Base-by-base conservation (phyloP, 129 eudicot species). In the Flaveria sonorensis region DNA sequence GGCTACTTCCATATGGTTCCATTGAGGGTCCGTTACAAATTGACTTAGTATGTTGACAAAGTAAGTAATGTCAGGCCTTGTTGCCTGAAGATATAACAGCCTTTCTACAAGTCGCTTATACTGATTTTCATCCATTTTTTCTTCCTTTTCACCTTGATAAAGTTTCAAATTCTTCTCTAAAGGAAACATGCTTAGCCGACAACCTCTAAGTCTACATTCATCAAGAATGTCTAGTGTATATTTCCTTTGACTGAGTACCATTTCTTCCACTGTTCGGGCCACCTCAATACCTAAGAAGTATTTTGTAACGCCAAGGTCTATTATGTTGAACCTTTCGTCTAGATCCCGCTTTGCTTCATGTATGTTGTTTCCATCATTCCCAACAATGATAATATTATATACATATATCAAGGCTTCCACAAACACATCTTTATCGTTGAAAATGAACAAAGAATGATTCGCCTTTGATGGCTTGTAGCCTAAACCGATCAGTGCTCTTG, bases 361-460 rank as follows among this genome's bases (percentile, higher is more conserved):
- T 24, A 24, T 24, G 1, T 24, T 24, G 1, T 24, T 24, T 24
- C 26, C 1, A 24, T 2, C 26, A 24, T 1, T 24, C 26, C 26
- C 1, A 2, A 24, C 1, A 24, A 24, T 24, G 26, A n/a, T 24
- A 24, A 24, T 2, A 24, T 24, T 2, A 2, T 24, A 1, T 24
- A 24, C 26, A 24, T 0, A 24, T 24, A 24, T 24, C 26, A 24
- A 24, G 26, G 26, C 26, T 24, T 24, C 26, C 26, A 24, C 1
- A 24, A 1, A 24, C 26, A 24, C 1, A 24, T 24, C 26, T 24
- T 24, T 24, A 7, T 66, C 15, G 1, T 11, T 36, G 40, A 32
- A 66, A 66, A 66, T 23, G 18, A 39, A 66, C 51, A 66, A 19
- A 6, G 71, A 66, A 16, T 66, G 71, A 47, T 66, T 50, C 16